Base-by-base conservation (phyloP, 805 yeast genomes). In the Nematodospora valgi region DNA sequence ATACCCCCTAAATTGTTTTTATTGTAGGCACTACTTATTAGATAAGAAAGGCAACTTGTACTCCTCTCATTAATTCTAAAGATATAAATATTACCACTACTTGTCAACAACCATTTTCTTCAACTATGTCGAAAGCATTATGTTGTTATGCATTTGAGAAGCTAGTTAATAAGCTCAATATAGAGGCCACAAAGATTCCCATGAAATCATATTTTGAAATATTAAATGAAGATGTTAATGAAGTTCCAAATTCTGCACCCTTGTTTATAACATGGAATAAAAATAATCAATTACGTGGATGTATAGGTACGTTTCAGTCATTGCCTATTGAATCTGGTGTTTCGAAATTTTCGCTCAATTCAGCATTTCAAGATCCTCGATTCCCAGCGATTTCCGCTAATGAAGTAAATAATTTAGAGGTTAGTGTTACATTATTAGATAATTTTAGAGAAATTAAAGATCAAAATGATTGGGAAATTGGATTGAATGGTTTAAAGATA, bases 191-290 rank as follows among this genome's bases (percentile, higher is more conserved):
- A 41, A 11, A 42, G 13, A 21, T 49, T 3, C 29, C 53, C 4
- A 39, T 60, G 13, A 16, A 36, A 4, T 32, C 37, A 7, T 44
- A 44, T 27, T 41, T 52, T 6, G 23, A 37, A 8, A 39, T 37
- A 6, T 30, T 41, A 5, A 32, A 37, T 13, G 54, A 49, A 28
- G 20, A 37, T 2, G 12, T 30, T 4, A 28, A 24, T 6, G 13
- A 34, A 5, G 28, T 50, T 10, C 65, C 64, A 2, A 6, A 35
- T 3, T 37, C 41, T 17, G 62, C 67, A 0, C 93, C 98, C 0
- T 59, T 91, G 18, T 93, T 93, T 61, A 83, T 91, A 21, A 93
- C 98, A 0, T 93, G 96, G 96, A 80, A 78, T 47, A 70, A 72
- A 38, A 43, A 47, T 34, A 55, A 58, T 17, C 59, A 64, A 10